Conservation (phyloP, 1,284 basidiomycete species). For the Microbotryum saponariae region DNA sequence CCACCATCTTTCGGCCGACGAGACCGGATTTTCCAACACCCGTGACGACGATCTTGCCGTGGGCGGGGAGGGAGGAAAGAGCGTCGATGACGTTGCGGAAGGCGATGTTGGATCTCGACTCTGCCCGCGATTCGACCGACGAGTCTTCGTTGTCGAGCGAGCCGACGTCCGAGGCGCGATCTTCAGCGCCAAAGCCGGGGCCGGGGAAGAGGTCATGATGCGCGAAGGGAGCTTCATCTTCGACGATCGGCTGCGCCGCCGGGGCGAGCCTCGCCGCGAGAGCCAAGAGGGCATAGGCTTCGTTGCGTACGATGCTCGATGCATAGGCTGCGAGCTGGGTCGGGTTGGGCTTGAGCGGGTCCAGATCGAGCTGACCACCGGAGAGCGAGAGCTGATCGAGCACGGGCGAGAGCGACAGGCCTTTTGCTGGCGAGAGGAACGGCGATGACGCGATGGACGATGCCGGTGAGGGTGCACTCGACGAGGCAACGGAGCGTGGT, state of each 20-base stretch:
- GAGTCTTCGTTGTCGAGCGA: slow-evolving; percentile 2
- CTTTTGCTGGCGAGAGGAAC: slow-evolving; percentile 11
- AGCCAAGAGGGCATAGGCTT: slow-evolving; percentile 36
- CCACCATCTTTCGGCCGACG: slow-evolving; percentile 34
- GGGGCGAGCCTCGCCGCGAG: slow-evolving; percentile 32
- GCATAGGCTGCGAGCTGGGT: slow-evolving; percentile 31
- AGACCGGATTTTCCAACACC: slow-evolving; percentile 44
- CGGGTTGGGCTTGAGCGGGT: not conserved
- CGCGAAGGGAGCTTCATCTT: slow-evolving; percentile 14
- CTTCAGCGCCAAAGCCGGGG: not conserved
- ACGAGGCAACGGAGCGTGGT: slow-evolving; percentile 17
- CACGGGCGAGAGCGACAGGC: slow-evolving; percentile 7
- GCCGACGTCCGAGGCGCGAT: slow-evolving; percentile 9
- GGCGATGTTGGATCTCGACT: slow-evolving; percentile 20
- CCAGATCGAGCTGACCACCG: slow-evolving; percentile 1
- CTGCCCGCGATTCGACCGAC: not conserved
- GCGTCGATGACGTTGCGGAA: slow-evolving; percentile 27
- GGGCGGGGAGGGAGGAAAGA: slow-evolving; percentile 23
- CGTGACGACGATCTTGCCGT: slow-evolving; percentile 42
- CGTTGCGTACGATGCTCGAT: slow-evolving; percentile 30
- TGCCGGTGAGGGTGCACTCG: slow-evolving; percentile 15
- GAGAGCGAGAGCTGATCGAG: slow-evolving; percentile 2
- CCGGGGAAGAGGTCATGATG: not conserved
- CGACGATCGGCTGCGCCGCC: slow-evolving; percentile 26
- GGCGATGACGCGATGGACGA: slow-evolving; percentile 28